Base-by-base conservation (phyloP, 1,284 basidiomycete genomes). In the Papiliotrema nemorosa region DNA sequence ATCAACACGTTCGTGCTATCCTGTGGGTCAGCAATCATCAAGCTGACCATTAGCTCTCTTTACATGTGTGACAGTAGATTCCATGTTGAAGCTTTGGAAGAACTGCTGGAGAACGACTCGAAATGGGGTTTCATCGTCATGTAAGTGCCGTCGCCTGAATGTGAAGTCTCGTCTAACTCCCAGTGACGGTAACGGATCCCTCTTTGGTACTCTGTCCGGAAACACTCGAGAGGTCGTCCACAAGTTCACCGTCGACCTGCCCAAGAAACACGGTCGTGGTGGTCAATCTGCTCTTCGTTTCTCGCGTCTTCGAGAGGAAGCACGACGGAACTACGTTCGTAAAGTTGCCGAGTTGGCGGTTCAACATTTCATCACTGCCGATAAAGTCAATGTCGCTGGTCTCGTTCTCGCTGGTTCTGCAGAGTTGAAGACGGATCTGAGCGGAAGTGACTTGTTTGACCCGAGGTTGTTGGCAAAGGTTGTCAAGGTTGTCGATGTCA, bases 1-100 rank as follows among this genome's bases (percentile, higher is more conserved):
- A 97, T 98, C 80, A 98, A 97, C 77, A 98, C 94, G 86, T 91
- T 73, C 54, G 86, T 79, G 9, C 40, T 21, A 37, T 14, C 18
- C 40, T 43, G 18, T n/a, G 26, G 5, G 20, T 12, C 35, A n/a
- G 31, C 16, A 33, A 33, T 33, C 9, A 9, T 33, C n/a, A 37
- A 16, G 36, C 22, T 60, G 21, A 34, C 51, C 14, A 31, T 31
- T 69, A 91, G 88, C 18, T 93, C 92, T 18, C 84, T 99, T 43
- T 99, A 99, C 78, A 87, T 97, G 47, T 99, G 96, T 73, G 96
- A 98, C 81, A 97, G 96, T 81, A 96, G 97, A 75, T 99, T 99
- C 80, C 94, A 97, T 79, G 97, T 96, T 3, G 96, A 97, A 71
- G 92, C 93, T 0, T 82, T 98, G 31, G 88, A 90, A 44, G 96